Evolutionary conservation across 495 filamentous ascomycete species (phyloP).

Genomic region (Tuber melanosporum): DNA sequence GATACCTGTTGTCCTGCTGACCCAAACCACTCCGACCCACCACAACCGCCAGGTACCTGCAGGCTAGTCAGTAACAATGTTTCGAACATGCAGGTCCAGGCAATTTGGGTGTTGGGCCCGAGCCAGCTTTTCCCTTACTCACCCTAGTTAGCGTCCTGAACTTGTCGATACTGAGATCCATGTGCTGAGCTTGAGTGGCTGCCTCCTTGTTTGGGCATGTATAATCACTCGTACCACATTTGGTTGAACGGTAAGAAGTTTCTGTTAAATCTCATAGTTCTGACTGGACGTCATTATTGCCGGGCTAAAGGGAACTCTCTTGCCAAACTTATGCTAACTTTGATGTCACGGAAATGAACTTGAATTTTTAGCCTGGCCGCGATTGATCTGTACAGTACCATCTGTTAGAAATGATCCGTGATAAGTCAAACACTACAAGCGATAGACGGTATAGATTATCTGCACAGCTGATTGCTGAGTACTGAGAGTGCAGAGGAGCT

Average conservation of each 20-base stretch:
- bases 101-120: neutral
- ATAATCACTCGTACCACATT: neutral
- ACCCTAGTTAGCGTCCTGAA: neutral
- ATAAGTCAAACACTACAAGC: too few relatives aligned
- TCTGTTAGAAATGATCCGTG: too few relatives aligned
- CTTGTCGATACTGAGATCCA: neutral
- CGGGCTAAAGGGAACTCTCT: neutral
- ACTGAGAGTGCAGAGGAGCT: too few relatives aligned
- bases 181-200: neutral
- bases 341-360: neutral
- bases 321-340: neutral
- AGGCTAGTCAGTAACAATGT: neutral
- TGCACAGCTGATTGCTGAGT: too few relatives aligned
- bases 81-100: neutral
- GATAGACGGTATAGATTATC: too few relatives aligned
- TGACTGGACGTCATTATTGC: neutral
- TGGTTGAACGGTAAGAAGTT: neutral
- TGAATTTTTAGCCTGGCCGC: neutral
- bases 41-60: neutral
- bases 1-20: neutral
- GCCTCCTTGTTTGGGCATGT: neutral
- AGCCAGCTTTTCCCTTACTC: neutral
- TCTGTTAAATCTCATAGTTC: neutral
- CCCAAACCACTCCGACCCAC: neutral
- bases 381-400: too few relatives aligned